phyloP scores from a whole-genome alignment of 2,329 filamentous ascomycete species.

The Ustulina deusta region DNA sequence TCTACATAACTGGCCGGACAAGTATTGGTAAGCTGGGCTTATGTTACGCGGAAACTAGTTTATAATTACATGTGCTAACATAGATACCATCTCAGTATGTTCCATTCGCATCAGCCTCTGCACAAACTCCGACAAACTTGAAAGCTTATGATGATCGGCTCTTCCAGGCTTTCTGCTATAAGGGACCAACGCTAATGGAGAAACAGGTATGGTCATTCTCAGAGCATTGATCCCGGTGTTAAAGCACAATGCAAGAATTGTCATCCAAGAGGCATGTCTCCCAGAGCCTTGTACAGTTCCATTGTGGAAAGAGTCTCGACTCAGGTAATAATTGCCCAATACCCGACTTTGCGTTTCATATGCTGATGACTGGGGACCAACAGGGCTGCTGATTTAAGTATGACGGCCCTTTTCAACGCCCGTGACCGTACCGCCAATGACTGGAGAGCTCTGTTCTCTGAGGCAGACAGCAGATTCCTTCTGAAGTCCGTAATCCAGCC shows the following conservation, averaged over 20 bases:
- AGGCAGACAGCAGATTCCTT: slow-evolving; percentile 1
- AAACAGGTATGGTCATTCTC: neutral
- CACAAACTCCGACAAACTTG: neutral
- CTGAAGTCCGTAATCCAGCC: neutral
- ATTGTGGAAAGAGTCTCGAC: slow-evolving; percentile 3
- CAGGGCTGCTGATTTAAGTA: slow-evolving; percentile 1
- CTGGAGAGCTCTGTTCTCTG: slow-evolving; percentile 3
- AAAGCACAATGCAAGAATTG: neutral
- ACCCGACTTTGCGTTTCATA: neutral
- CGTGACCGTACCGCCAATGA: neutral
- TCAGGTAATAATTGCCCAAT: neutral
- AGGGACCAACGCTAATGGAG: neutral
- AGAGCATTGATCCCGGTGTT: slow-evolving; percentile 1
- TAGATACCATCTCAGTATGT: neutral
- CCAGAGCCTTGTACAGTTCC: slow-evolving; percentile 9
- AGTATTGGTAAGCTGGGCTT: neutral
- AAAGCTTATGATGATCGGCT: neutral
- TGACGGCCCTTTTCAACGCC: slow-evolving; percentile 5
- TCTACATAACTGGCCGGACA: neutral
- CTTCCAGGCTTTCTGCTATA: neutral
- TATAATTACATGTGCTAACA: neutral
- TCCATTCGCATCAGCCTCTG: neutral
- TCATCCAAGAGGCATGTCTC: slow-evolving; percentile 3
- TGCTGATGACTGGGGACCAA: neutral
- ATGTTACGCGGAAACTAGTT: neutral